Percentiles rank a stretch among this genome's conserved stretches.
Evolutionary conservation across 2,329 filamentous ascomycete species (phyloP).

Genomic region (Exophiala sp.): DNA sequence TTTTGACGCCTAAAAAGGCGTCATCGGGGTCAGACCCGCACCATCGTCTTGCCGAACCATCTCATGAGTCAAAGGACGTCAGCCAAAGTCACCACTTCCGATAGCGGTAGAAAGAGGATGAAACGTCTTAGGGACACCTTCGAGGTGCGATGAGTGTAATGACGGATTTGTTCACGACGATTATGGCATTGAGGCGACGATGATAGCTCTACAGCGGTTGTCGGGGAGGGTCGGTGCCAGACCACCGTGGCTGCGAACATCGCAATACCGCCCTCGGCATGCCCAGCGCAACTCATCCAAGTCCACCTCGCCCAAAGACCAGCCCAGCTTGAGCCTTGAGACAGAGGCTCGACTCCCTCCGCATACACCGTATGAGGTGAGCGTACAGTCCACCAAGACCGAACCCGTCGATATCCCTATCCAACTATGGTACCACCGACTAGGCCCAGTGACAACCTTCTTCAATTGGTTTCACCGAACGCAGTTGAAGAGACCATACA

Average conservation of each 20-base stretch:
- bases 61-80: no score
- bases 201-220: constrained; percentile 18
- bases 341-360: constrained; percentile 9
- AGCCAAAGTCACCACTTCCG: no score
- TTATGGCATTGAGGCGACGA: constrained; percentile 12
- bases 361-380: constrained; percentile 11
- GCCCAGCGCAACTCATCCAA: constrained; percentile 11
- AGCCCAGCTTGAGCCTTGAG: not conserved
- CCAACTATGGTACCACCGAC: constrained; percentile 28
- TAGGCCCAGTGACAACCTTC: constrained; percentile 28
- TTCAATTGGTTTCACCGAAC: constrained; percentile 43
- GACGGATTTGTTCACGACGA: not conserved
- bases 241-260: constrained; percentile 13
- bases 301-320: constrained; percentile 9
- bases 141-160: not conserved
- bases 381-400: constrained; percentile 9
- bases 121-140: constrained; percentile 2
- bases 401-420: constrained; percentile 27
- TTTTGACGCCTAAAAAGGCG: no score
- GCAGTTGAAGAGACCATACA: constrained; percentile 65
- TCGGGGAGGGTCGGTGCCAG: constrained; percentile 18
- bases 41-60: no score
- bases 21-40: constrained; percentile 9
- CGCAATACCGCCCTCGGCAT: constrained; percentile 14
- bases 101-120: constrained; percentile 3